Conservation (phyloP, 2,329 filamentous ascomycete genomes). For the Pestalotiopsis sp. region DNA sequence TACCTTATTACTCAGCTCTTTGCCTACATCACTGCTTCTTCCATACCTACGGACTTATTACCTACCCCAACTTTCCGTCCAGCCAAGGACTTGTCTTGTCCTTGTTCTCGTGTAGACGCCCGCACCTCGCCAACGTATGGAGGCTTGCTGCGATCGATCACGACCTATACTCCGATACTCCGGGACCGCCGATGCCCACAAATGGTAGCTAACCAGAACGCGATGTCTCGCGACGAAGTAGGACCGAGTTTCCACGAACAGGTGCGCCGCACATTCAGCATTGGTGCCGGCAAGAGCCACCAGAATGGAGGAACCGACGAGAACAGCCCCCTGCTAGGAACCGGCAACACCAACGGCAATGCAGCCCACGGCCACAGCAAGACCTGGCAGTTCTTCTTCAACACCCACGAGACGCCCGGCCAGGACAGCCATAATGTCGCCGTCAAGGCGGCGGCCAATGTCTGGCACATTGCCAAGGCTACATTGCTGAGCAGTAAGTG, state of each 20-base stretch:
- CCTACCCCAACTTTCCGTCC: not conserved
- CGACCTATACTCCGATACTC: not conserved
- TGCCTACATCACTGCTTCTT: not conserved
- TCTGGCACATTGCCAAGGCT: constrained; percentile 58
- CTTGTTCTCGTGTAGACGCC: not conserved
- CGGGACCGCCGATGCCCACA: constrained; percentile 8
- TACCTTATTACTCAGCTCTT: not conserved
- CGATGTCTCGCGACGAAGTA: constrained; percentile 27
- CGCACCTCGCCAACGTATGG: not conserved
- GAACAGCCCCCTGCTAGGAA: constrained; percentile 25
- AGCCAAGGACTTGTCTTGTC: not conserved
- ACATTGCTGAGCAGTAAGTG: constrained; percentile 60
- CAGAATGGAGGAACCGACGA: constrained; percentile 28
- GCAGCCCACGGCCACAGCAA: constrained; percentile 25
- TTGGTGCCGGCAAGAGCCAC: constrained; percentile 15
- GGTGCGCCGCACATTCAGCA: constrained; percentile 24
- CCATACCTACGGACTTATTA: not conserved
- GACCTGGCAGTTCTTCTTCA: constrained; percentile 47
- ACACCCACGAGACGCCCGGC: constrained; percentile 51
- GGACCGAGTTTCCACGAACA: constrained; percentile 25
- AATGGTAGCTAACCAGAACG: constrained; percentile 26
- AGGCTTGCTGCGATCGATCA: not conserved
- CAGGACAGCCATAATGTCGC: constrained; percentile 46
- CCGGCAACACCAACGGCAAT: constrained; percentile 24
- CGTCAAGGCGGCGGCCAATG: constrained; percentile 46